phyloP scores from a whole-genome alignment of 2,329 filamentous ascomycete species.

The Xylaria sp. region DNA sequence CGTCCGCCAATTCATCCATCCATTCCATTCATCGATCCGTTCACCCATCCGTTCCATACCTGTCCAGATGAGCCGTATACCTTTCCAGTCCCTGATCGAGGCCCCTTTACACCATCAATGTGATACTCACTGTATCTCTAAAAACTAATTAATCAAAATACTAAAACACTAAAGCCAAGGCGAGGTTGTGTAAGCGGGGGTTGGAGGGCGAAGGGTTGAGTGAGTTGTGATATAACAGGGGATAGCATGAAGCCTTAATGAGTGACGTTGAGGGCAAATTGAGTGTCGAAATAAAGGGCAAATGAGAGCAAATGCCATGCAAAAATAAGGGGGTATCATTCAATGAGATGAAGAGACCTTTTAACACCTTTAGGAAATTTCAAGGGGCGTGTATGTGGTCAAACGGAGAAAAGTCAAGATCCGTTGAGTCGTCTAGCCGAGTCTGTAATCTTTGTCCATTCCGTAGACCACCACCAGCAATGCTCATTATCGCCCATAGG shows the following conservation, averaged over 20 bases:
- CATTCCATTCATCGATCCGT: too few relatives aligned
- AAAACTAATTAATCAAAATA: conserved; percentile 2
- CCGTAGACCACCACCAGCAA: conserved; percentile 1
- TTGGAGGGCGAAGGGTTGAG: too few relatives aligned
- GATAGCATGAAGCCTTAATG: neutral
- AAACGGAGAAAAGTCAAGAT: conserved; percentile 7
- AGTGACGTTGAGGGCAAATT: conserved; percentile 9
- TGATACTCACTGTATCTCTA: conserved; percentile 8
- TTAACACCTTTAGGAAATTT: conserved; percentile 29
- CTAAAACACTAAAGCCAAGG: neutral
- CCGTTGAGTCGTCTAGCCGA: conserved; percentile 9
- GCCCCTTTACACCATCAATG: conserved; percentile 11
- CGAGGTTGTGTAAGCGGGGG: neutral
- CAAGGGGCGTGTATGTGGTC: conserved; percentile 16
- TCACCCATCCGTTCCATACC: neutral
- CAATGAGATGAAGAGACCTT: conserved; percentile 29
- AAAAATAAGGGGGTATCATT: conserved; percentile 37
- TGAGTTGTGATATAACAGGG: conserved; percentile 4
- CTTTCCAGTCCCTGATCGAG: neutral
- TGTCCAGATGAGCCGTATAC: neutral
- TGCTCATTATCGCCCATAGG: conserved; percentile 22
- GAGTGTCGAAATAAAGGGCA: conserved; percentile 1
- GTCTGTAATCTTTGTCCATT: neutral
- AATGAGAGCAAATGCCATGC: conserved; percentile 15
- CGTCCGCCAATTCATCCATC: too few relatives aligned